Evolutionary conservation across 495 filamentous ascomycete genomes (phyloP), one percentile per base, ranked within the genome.

Genomic region (Aspergillus leporis): DNA sequence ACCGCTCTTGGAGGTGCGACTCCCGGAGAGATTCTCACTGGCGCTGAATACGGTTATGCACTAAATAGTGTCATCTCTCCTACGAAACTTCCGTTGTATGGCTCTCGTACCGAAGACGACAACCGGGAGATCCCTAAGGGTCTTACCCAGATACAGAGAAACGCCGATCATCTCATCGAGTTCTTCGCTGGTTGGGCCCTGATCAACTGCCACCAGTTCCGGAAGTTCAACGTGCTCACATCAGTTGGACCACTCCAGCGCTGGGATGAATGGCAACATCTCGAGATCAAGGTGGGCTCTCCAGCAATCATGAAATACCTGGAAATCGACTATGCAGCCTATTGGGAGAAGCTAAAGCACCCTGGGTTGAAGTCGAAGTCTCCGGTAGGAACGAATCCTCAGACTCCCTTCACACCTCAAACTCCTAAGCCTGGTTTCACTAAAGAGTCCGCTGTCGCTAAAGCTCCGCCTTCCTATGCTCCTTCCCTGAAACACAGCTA

Each of bases 101-200:
- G 63, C 22, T 63, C 51, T 13, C 67, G 66, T 16, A 51, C 59
- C 0, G 59, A 68, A 18, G 16, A 66, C 1, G 61, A 66, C 22
- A 41, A 58, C n/a, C 60, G 61, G 2, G 49, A 57, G 0, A 60
- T 71, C 10, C 65, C 66, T 2, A 61, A 41, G 32, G 65, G 59
- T 10, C 49, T 68, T 1, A 67, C 53, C 22, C 70, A 69, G 28
- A 51, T 58, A 2, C 59, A 71, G 10, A 61, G 63, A 36, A 66
- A 80, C 22, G 61, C 74, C 16, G 71, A 77, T 53, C 67, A 73
- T 36, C 62, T 82, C 8, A 65, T 72, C 2, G 72, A 79, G 55
- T 70, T 75, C 31, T 79, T 81, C 52, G 75, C 78, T 4, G 76
- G 77, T 5, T 81, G 75, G 77, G 60, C 67, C 1, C 51, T 76